These are phyloP conservation scores for Phytophthora rubi DNA, from an alignment of 352 stramenopile species.

Conservation along the genomic window DNA sequence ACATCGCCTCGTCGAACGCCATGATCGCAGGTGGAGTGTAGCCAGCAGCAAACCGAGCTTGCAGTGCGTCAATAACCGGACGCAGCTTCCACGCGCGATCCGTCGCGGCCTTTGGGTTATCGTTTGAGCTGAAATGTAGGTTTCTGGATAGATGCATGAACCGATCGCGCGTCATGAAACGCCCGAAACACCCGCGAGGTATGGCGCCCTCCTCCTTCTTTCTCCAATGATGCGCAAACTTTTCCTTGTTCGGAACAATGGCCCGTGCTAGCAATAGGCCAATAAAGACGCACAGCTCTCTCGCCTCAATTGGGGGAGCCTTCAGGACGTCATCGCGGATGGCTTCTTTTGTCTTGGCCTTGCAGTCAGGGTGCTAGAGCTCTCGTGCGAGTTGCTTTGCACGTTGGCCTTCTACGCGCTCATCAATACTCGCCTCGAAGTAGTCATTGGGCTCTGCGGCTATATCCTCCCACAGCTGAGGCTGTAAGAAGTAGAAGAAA, in stretches of 20 bases:
- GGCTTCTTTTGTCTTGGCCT: not conserved
- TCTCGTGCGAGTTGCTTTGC: not conserved
- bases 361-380: not conserved
- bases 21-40: not conserved
- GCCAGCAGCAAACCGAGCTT: not conserved
- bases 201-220: not conserved
- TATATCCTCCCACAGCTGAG: slow-evolving; percentile 6
- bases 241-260: slow-evolving; percentile 7
- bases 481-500: slow-evolving; percentile 10
- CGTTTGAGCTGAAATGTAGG: slow-evolving; percentile 5
- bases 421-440: too few species aligned
- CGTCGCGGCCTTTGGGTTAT: not conserved
- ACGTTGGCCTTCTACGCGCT: not conserved
- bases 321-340: not conserved
- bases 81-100: slow-evolving; percentile 5
- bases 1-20: slow-evolving; percentile 9
- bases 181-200: slow-evolving; percentile 1
- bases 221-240: not conserved
- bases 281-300: slow-evolving; percentile 6
- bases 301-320: not conserved
- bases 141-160: slow-evolving; percentile 14
- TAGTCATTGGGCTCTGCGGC: not conserved
- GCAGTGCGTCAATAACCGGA: not conserved
- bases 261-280: not conserved
- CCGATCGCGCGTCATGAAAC: slow-evolving; percentile 1